A percentile compares a stretch with the other conserved stretches of the same genome.
Evolutionary conservation across 2,329 filamentous ascomycete species (phyloP).

Genomic region (Hymenoscyphus scutula): DNA sequence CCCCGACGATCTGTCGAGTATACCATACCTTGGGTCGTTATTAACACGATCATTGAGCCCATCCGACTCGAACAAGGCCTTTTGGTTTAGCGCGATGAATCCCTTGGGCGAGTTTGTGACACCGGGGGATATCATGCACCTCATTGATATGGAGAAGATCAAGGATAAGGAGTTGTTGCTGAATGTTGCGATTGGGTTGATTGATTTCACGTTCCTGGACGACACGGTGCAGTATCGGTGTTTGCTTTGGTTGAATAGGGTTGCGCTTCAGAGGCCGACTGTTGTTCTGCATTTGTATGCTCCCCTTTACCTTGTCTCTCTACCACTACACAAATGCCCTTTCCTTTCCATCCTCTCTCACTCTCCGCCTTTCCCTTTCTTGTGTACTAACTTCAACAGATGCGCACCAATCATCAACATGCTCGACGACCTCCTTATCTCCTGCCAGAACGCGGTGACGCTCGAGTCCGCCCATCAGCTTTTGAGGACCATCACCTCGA

Average conservation of each 20-base stretch:
- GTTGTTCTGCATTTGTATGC: constrained; percentile 60
- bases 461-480: constrained; percentile 60
- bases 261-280: constrained; percentile 53
- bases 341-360: background rate
- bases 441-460: constrained; percentile 59
- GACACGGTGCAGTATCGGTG: constrained; percentile 59
- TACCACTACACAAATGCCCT: no score
- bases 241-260: constrained; percentile 57
- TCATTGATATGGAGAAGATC: constrained; percentile 46
- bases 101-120: constrained; percentile 43
- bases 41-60: constrained; percentile 45
- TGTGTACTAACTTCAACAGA: constrained; percentile 38
- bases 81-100: constrained; percentile 40
- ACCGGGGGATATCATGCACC: constrained; percentile 39
- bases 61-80: background rate
- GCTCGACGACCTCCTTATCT: constrained; percentile 57
- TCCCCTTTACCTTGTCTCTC: no score
- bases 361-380: background rate
- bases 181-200: constrained; percentile 60
- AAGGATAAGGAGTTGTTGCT: constrained; percentile 62
- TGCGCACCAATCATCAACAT: constrained; percentile 56
- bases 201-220: constrained; percentile 65
- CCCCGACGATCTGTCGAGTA: constrained; percentile 33
- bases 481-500: constrained; percentile 56
- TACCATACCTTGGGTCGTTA: constrained; percentile 60